Base-by-base conservation (phyloP, 345 rosid genomes). In the Hibiscus trionum region DNA sequence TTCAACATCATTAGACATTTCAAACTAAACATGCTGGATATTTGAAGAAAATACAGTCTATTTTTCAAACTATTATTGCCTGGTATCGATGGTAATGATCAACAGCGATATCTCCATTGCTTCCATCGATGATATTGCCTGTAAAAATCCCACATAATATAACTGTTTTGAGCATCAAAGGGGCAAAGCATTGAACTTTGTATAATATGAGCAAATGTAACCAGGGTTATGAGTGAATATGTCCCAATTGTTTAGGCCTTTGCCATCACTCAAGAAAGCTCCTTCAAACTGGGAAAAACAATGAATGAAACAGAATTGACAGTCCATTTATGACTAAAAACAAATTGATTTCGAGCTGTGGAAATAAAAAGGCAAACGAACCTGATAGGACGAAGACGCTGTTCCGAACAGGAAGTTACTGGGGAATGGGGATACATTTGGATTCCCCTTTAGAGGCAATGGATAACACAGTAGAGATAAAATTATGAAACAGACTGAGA, bases 371-470 rank as follows among this genome's bases (percentile, higher is more conserved):
- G 16, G 11, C 27, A 24, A 75, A 33, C 35, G 66, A 72, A 90
- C 91, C 91, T 91, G 93, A 72, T 88, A 88, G 49, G 96, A 81
- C 74, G 94, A 90, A 61, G 97, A 87, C 21, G 96, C 90, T 12
- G 94, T 85, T 70, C 96, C 96, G 67, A 88, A 87, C 71, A 93
- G 88, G 75, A 93, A 90, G 77, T 75, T 64, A 17, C 64, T 27
- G 1, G 90, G 87, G 58, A 90, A 83, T 4, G 67, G 65, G 11
- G 83, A 73, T 33, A 59, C 10, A 66, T 66, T 60, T 0, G 64
- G 11, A 64, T 31, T 69, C 24, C 50, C 61, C 37, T 68, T 10
- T 31, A 74, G 50, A 64, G 50, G 24, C 15, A 66, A 11, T 42
- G 74, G 64, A 72, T 10, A 69, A 53, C 73, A 72, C n/a, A 70